These are phyloP conservation scores for Xylariaceae sp. DNA, from an alignment of 2,329 filamentous ascomycete genomes.

Conservation along the genomic window DNA sequence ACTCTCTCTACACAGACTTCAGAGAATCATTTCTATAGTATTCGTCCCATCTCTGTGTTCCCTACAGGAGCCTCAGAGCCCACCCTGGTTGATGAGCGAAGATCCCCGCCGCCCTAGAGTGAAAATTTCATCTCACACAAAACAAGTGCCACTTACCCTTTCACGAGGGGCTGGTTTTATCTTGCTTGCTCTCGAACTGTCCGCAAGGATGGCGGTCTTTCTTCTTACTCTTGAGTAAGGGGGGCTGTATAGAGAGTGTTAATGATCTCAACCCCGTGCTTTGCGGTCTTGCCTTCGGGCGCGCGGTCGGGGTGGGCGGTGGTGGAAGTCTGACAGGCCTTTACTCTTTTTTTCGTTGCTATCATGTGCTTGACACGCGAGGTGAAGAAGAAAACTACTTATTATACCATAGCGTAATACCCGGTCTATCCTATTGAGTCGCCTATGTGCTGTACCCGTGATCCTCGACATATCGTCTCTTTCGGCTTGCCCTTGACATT, in stretches of 20 bases:
- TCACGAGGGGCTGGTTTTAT: no score
- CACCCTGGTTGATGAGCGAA: constrained; percentile 92
- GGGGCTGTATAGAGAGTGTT: constrained; percentile 76
- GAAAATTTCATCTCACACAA: constrained; percentile 56
- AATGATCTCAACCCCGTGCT: constrained; percentile 85
- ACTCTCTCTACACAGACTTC: constrained; percentile 24
- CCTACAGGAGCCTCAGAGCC: constrained; percentile 88
- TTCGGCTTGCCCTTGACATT: no score
- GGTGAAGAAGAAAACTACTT: constrained; percentile 50
- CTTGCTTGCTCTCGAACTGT: constrained; percentile 57
- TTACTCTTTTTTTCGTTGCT: constrained; percentile 55
- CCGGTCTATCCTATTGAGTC: no score
- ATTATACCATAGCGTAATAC: no score
- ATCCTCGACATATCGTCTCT: no score
- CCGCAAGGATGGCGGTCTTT: constrained; percentile 57
- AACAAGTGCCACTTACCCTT: constrained; percentile 34
- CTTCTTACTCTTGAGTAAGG: constrained; percentile 28
- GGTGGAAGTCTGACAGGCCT: constrained; percentile 86
- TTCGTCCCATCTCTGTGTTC: constrained; percentile 88
- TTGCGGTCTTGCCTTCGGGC: constrained; percentile 71
- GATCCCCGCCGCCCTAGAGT: constrained; percentile 88
- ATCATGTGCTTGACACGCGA: constrained; percentile 42
- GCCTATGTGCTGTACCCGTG: no score
- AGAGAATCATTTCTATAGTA: constrained; percentile 99
- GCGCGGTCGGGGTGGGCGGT: constrained; percentile 72